These are phyloP conservation scores for Zygosaccharomyces bisporus DNA, from an alignment of 805 yeast genomes.

Conservation along the genomic window DNA sequence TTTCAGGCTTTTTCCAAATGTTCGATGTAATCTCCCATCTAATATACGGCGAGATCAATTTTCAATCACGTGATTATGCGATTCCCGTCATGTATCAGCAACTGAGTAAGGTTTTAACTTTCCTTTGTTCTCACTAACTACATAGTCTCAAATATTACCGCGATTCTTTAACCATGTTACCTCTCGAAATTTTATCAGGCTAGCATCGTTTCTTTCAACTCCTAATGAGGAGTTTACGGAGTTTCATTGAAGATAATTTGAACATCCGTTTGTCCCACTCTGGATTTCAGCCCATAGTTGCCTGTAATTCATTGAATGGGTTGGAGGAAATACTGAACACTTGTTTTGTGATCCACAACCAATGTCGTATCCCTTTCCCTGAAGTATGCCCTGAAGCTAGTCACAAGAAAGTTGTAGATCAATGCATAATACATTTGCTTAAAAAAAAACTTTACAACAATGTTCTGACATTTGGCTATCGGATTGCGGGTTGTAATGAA, in stretches of 20 bases:
- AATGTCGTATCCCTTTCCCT: conserved; percentile 10
- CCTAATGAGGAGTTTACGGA: conserved; percentile 15
- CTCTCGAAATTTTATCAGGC: no score
- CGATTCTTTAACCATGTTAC: no score
- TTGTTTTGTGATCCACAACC: conserved; percentile 15
- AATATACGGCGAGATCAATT: no score
- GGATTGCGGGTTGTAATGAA: conserved; percentile 31
- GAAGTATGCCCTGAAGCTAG: conserved; percentile 1
- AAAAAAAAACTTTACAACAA: conserved; percentile 33
- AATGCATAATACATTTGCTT: conserved; percentile 36
- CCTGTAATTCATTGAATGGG: conserved; percentile 13
- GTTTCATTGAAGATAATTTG: conserved; percentile 11
- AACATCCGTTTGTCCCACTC: conserved; percentile 1
- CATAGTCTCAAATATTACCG: no score
- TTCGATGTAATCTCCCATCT: not conserved
- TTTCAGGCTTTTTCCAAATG: no score
- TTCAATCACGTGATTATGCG: not conserved
- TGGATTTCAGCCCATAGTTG: not conserved
- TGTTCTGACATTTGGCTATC: conserved; percentile 44
- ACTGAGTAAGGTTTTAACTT: no score
- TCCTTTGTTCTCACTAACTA: no score
- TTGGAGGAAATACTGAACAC: conserved; percentile 10
- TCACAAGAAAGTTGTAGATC: conserved; percentile 41
- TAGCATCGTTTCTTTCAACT: no score
- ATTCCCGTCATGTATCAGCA: no score